phyloP scores from a whole-genome alignment of 2,329 filamentous ascomycete genomes.

The Fusarium tupiense region DNA sequence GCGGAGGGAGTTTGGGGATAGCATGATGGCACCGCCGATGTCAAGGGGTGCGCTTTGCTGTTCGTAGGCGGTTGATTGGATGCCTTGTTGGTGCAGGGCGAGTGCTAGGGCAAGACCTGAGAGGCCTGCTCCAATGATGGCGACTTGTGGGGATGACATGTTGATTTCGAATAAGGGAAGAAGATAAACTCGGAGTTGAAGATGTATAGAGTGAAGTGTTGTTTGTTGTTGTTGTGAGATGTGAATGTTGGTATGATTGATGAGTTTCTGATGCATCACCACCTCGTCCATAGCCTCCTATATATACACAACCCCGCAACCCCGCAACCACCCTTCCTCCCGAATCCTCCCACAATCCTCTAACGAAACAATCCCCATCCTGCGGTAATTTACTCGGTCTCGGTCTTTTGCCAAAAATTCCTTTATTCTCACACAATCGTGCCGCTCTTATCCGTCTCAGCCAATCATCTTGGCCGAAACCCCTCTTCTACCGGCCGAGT shows the following conservation, averaged over 20 bases:
- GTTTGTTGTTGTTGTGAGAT: fast-evolving
- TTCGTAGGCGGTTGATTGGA: constrained; percentile 63
- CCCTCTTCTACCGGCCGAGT: constrained; percentile 4
- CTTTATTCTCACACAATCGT: not conserved
- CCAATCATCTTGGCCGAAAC: not conserved
- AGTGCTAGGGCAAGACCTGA: constrained; percentile 65
- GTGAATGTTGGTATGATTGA: not conserved
- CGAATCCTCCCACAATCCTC: fast-evolving
- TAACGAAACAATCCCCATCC: fast-evolving
- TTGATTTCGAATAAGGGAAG: fast-evolving
- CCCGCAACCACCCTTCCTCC: not conserved
- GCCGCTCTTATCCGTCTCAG: not conserved
- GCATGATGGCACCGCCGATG: constrained; percentile 65
- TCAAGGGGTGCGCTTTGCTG: constrained; percentile 54
- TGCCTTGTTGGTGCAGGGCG: constrained; percentile 60
- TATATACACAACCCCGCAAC: constrained; percentile 7
- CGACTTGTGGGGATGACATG: constrained; percentile 34
- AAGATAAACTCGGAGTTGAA: fast-evolving
- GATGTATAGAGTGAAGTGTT: no score
- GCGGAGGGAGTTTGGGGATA: constrained; percentile 67
- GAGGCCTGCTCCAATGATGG: constrained; percentile 51
- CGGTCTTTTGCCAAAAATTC: constrained; percentile 4
- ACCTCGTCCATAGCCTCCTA: not conserved
- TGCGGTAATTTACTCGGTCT: not conserved
- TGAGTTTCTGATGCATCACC: not conserved